phyloP scores from a whole-genome alignment of 192 early-diverging fungal genomes.

The Linnemannia exigua region DNA sequence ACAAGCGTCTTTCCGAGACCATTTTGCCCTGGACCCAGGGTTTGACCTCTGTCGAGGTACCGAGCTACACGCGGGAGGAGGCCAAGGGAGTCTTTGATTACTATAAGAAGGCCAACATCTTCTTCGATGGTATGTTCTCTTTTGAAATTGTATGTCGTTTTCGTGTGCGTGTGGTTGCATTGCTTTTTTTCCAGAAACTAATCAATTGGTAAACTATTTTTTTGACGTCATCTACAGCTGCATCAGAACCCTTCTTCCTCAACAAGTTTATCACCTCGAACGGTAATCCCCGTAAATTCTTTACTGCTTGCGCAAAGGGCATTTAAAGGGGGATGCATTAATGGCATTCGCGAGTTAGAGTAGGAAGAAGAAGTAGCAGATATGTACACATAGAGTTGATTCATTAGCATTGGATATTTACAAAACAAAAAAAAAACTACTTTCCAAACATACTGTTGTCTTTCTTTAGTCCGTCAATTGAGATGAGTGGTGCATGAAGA shows the following conservation, averaged over 20 bases:
- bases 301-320: slow-evolving; percentile 59
- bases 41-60: slow-evolving; percentile 51
- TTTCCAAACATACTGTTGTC: background rate
- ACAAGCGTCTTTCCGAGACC: slow-evolving; percentile 43
- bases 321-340: slow-evolving; percentile 14
- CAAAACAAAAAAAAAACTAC: background rate
- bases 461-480: too few relatives aligned
- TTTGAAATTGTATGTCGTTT: background rate
- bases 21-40: slow-evolving; percentile 52
- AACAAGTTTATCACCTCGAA: slow-evolving; percentile 56
- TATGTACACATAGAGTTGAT: slow-evolving; percentile 6
- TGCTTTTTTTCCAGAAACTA: background rate
- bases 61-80: slow-evolving; percentile 58
- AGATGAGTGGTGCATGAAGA: background rate
- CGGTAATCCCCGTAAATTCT: slow-evolving; percentile 63
- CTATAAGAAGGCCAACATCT: slow-evolving; percentile 59
- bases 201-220: background rate
- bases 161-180: background rate
- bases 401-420: slow-evolving; percentile 7
- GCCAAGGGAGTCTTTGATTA: slow-evolving; percentile 63
- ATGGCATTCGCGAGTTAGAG: background rate
- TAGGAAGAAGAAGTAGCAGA: background rate
- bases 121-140: slow-evolving; percentile 42
- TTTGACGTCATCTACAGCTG: slow-evolving; percentile 29
- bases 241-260: slow-evolving; percentile 45